phyloP scores from a whole-genome alignment of 805 yeast species.

The Saturnispora serradocipensis region DNA sequence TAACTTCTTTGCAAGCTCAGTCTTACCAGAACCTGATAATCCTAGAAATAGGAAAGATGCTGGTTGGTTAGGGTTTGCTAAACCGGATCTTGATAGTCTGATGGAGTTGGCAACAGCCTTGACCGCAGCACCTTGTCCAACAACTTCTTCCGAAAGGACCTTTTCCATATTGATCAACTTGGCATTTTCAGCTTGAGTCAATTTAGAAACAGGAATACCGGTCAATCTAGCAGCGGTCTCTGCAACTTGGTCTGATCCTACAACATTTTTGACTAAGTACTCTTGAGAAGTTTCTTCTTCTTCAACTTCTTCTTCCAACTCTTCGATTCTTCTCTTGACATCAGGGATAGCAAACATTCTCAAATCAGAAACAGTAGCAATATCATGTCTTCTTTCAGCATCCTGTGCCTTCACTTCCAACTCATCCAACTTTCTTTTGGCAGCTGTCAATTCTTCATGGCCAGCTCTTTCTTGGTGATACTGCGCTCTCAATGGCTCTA shows the following conservation, averaged over 20 bases:
- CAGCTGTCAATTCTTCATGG: slow-evolving; percentile 80
- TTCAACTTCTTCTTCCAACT: slow-evolving; percentile 66
- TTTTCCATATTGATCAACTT: slow-evolving; percentile 93
- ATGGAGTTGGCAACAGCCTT: slow-evolving; percentile 94
- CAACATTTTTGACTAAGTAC: slow-evolving; percentile 77
- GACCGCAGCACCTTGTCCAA: slow-evolving; percentile 94
- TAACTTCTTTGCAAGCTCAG: slow-evolving; percentile 92
- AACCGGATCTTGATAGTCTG: slow-evolving; percentile 85
- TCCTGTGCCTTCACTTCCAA: slow-evolving; percentile 87
- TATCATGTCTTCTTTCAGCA: slow-evolving; percentile 96
- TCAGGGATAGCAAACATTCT: slow-evolving; percentile 97
- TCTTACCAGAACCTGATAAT: slow-evolving; percentile 95
- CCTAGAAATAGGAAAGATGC: slow-evolving; percentile 93
- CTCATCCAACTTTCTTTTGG: slow-evolving; percentile 87
- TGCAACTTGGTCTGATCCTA: slow-evolving; percentile 67
- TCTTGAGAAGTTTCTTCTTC: slow-evolving; percentile 43
- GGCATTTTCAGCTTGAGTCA: slow-evolving; percentile 90
- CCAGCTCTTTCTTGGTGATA: slow-evolving; percentile 83
- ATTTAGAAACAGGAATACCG: slow-evolving; percentile 91
- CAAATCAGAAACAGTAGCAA: slow-evolving; percentile 89
- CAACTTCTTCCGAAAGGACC: slow-evolving; percentile 72
- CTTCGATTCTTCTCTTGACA: slow-evolving; percentile 62
- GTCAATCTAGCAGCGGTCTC: slow-evolving; percentile 95
- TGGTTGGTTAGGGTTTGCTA: slow-evolving; percentile 94
- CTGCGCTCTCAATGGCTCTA: slow-evolving; percentile 77